Evolutionary conservation across 306 rosid genomes (phyloP).

Genomic region (Oemleria cerasiformis): DNA sequence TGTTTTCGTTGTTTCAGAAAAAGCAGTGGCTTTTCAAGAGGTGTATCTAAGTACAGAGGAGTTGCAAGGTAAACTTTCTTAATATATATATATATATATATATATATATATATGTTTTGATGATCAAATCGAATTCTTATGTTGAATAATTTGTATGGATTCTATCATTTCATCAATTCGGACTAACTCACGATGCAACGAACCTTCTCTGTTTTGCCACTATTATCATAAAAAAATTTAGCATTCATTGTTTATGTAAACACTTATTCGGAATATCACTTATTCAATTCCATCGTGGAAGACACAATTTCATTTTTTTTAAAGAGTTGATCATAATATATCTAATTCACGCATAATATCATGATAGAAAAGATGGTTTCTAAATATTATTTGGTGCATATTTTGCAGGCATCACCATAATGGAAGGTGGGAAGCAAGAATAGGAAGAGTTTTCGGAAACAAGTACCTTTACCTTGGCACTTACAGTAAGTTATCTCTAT

Average conservation of each 20-base stretch:
- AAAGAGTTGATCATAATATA: too few relatives aligned
- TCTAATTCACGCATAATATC: too few relatives aligned
- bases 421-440: slow-evolving; percentile 97
- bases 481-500: slow-evolving; percentile 48
- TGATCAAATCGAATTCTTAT: background rate
- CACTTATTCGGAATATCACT: too few relatives aligned
- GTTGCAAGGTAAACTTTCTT: slow-evolving; percentile 64
- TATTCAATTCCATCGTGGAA: too few relatives aligned
- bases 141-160: too few relatives aligned
- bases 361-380: background rate
- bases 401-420: slow-evolving; percentile 64
- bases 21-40: slow-evolving; percentile 96
- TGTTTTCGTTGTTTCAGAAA: slow-evolving; percentile 40
- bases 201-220: too few relatives aligned
- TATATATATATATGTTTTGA: background rate
- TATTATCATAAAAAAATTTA: too few relatives aligned
- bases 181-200: too few relatives aligned
- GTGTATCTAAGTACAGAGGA: slow-evolving; percentile 86
- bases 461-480: slow-evolving; percentile 94
- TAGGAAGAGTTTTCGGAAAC: slow-evolving; percentile 91
- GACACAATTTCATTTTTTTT: too few relatives aligned
- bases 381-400: background rate
- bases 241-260: too few relatives aligned
- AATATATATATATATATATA: too few relatives aligned
- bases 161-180: too few relatives aligned